Evolutionary conservation across 352 stramenopile species (phyloP).

Genomic region (Phytophthora pinifolia): DNA sequence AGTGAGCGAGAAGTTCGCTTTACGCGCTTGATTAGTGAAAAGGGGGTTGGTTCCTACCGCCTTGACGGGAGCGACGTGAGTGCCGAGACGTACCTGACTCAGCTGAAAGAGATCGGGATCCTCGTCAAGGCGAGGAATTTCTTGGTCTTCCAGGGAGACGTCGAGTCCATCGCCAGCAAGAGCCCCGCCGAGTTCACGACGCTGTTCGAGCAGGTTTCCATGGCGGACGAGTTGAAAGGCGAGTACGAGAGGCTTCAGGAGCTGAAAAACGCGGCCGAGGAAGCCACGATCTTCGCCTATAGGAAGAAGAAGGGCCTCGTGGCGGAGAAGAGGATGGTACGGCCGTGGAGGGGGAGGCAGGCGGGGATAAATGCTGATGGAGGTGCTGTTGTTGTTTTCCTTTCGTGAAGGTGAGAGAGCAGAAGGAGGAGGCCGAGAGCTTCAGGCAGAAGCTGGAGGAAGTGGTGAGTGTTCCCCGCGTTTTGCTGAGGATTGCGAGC

Average conservation of each 20-base stretch:
- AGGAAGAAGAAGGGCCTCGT: conserved; percentile 97
- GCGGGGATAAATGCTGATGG: too few species aligned
- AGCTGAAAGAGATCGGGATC: conserved; percentile 96
- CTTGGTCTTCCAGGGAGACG: conserved; percentile 99
- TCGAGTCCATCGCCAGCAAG: conserved; percentile 97
- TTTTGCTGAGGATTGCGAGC: too few species aligned
- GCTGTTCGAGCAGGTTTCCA: conserved; percentile 97
- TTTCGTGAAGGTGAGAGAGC: conserved; percentile 88
- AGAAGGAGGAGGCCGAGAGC: conserved; percentile 92
- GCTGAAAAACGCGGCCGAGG: conserved; percentile 93
- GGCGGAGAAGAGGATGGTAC: conserved; percentile 86
- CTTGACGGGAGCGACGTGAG: conserved; percentile 78
- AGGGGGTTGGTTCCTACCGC: conserved; percentile 87
- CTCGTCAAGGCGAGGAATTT: conserved; percentile 99
- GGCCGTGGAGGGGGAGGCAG: too few species aligned
- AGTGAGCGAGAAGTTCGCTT: conserved; percentile 83
- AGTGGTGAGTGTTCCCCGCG: conserved; percentile 40
- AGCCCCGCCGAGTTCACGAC: conserved; percentile 95
- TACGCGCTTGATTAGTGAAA: conserved; percentile 91
- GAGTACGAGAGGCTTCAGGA: conserved; percentile 85
- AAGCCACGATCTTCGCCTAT: conserved; percentile 93
- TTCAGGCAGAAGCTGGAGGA: conserved; percentile 74
- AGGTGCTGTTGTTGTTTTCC: too few species aligned
- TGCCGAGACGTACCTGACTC: conserved; percentile 93
- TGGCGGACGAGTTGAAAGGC: conserved; percentile 79